These are phyloP conservation scores for Fonsecaea multimorphosa DNA, from an alignment of 2,329 filamentous ascomycete genomes.

Conservation along the genomic window DNA sequence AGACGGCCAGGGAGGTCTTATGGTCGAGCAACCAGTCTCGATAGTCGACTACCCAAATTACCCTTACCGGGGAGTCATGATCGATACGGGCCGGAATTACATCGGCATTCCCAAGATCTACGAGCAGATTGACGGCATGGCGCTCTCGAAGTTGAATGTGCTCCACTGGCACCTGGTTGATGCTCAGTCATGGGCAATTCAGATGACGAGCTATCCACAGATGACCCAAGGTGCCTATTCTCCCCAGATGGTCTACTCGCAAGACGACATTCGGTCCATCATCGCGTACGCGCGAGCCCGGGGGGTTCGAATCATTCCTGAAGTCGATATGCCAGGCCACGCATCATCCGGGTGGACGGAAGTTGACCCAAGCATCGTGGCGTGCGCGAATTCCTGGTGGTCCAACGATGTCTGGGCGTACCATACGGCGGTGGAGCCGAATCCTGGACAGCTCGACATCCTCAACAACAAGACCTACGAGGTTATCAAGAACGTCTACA, in stretches of 20 bases:
- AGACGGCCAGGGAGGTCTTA: slow-evolving; percentile 51
- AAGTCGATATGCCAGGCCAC: slow-evolving; percentile 68
- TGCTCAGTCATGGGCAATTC: slow-evolving; percentile 62
- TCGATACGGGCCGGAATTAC: slow-evolving; percentile 63
- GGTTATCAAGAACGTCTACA: slow-evolving; percentile 61
- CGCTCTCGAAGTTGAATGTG: slow-evolving; percentile 63
- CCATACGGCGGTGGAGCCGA: slow-evolving; percentile 63
- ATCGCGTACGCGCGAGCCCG: slow-evolving; percentile 60
- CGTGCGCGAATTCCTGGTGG: slow-evolving; percentile 66
- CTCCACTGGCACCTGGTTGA: slow-evolving; percentile 65
- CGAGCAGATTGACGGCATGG: slow-evolving; percentile 62
- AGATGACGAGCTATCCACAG: slow-evolving; percentile 57
- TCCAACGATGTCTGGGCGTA: slow-evolving; percentile 62
- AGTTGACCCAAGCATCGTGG: slow-evolving; percentile 62
- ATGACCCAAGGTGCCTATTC: slow-evolving; percentile 64
- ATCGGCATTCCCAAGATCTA: slow-evolving; percentile 58
- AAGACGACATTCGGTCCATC: slow-evolving; percentile 51
- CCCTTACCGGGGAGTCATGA: slow-evolving; percentile 62
- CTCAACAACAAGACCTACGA: slow-evolving; percentile 63
- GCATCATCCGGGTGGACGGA: slow-evolving; percentile 62
- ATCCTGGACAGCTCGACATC: slow-evolving; percentile 63
- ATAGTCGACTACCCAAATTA: slow-evolving; percentile 60
- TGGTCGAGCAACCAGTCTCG: slow-evolving; percentile 60
- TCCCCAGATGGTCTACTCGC: slow-evolving; percentile 54
- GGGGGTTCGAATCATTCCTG: slow-evolving; percentile 65